Evolutionary conservation across 2,329 filamentous ascomycete species (phyloP), one percentile per base, ranked within the genome.

Genomic region (Fusarium longipes): DNA sequence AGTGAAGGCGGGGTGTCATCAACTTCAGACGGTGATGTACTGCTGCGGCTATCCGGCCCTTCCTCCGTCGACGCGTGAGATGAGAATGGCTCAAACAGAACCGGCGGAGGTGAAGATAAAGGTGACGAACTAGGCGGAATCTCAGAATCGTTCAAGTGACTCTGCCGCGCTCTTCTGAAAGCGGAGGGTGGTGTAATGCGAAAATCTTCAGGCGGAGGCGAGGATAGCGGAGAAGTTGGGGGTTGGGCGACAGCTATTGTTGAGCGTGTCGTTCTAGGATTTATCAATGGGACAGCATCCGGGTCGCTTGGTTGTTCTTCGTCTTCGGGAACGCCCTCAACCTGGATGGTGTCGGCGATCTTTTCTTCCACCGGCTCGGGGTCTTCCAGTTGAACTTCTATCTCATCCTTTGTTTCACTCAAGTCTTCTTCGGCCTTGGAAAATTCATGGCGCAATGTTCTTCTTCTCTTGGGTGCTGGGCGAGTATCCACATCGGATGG

Each of bases 51-150:
- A 25, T 73, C 76, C 10, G 75, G 79, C 20, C 76, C 81, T 33
- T 69, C 74, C 14, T 77, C 77, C 1, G 79, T 80, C 3, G 77
- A 77, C 10, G 77, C 77, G 25, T 68, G 72, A 7, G 78, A 74
- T 17, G 79, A 77, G 54, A 82, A 85, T 0, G 84, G 82, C 49
- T 88, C 85, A 54, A 85, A 86, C 11, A 85, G 76, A 20, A 80
- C 72, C 0, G 82, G 81, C 2, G 85, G 86, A 1, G 86, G 86
- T 2, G 86, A 88, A 0, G 86, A 88, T 14, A 88, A 77, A 0
- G 86, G 86, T 1, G 86, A 87, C 0, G 86, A 87, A 74, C 78
- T 82, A 22, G 65, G 70, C 3, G 74, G 71, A 27, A 76, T 54
- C 5, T 49, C 56, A 18, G 64, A 60, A 27, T 71, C 65, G 24